Conservation (phyloP, 805 yeast genomes). For the Kodamaea kakaduensis region DNA sequence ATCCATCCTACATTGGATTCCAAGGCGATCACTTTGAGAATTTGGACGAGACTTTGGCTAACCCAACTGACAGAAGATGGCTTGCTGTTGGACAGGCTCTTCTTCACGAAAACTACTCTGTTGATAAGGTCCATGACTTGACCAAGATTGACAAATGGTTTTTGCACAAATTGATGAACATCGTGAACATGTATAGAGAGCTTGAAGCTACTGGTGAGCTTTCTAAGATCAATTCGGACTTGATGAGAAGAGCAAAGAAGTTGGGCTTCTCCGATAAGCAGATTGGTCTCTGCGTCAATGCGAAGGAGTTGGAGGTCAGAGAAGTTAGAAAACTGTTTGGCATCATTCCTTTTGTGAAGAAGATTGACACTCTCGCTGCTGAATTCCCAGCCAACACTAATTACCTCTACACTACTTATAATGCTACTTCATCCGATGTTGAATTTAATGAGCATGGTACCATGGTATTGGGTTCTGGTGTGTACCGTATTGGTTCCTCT, state of each 20-base stretch:
- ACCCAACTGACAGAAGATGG: slow-evolving; percentile 96
- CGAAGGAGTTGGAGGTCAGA: slow-evolving; percentile 79
- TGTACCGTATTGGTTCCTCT: slow-evolving; percentile 95
- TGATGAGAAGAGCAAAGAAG: slow-evolving; percentile 78
- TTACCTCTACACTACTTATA: slow-evolving; percentile 93
- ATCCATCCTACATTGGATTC: slow-evolving; percentile 86
- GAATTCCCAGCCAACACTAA: slow-evolving; percentile 98
- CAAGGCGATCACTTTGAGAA: slow-evolving; percentile 80
- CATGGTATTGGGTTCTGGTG: slow-evolving; percentile 97
- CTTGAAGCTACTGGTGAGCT: slow-evolving; percentile 59
- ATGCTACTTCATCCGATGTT: slow-evolving; percentile 82
- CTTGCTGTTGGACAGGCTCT: slow-evolving; percentile 97
- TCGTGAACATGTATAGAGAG: slow-evolving; percentile 83
- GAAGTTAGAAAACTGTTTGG: slow-evolving; percentile 74
- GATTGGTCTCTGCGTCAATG: slow-evolving; percentile 71
- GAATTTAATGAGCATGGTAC: slow-evolving; percentile 86
- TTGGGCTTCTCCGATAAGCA: slow-evolving; percentile 95
- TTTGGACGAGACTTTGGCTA: slow-evolving; percentile 69
- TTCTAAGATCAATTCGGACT: slow-evolving; percentile 58
- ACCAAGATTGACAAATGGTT: slow-evolving; percentile 96
- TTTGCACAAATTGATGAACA: slow-evolving; percentile 85
- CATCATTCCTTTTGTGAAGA: slow-evolving; percentile 89
- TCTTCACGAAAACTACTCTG: slow-evolving; percentile 84
- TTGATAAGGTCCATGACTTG: slow-evolving; percentile 87
- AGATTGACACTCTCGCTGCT: slow-evolving; percentile 96